phyloP scores from a whole-genome alignment of 1,284 basidiomycete genomes.

The Sporisorium iseilematis-ciliati region DNA sequence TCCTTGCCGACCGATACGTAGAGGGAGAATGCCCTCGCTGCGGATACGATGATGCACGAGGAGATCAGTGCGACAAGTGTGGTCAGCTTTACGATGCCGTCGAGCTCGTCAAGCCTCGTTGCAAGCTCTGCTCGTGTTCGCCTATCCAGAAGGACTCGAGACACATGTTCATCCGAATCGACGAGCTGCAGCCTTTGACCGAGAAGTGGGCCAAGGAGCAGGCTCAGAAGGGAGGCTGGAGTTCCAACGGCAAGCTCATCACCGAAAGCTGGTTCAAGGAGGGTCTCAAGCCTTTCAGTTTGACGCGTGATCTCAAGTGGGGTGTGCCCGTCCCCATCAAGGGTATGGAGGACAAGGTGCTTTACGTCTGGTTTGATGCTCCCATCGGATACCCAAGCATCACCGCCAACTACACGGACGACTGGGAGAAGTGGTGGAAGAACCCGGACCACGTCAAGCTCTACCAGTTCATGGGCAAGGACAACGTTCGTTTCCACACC shows the following conservation, averaged over 20 bases:
- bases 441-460: slow-evolving; percentile 90
- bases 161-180: slow-evolving; percentile 94
- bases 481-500: slow-evolving; percentile 94
- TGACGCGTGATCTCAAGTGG: slow-evolving; percentile 96
- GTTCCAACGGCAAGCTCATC: slow-evolving; percentile 89
- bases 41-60: slow-evolving; percentile 81
- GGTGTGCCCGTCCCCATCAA: slow-evolving; percentile 89
- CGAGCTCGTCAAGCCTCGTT: slow-evolving; percentile 94
- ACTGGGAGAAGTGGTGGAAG: slow-evolving; percentile 99
- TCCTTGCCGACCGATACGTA: slow-evolving; percentile 69
- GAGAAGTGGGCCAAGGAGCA: slow-evolving; percentile 90
- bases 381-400: slow-evolving; percentile 98
- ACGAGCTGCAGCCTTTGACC: slow-evolving; percentile 83
- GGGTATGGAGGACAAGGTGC: slow-evolving; percentile 92
- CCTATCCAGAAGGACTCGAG: slow-evolving; percentile 78
- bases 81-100: slow-evolving; percentile 88
- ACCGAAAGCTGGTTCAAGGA: slow-evolving; percentile 89
- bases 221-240: slow-evolving; percentile 88
- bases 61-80: slow-evolving; percentile 98
- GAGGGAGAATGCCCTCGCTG: slow-evolving; percentile 68
- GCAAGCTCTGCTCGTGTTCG: slow-evolving; percentile 83
- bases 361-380: slow-evolving; percentile 96
- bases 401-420: slow-evolving; percentile 91
- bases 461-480: slow-evolving; percentile 92
- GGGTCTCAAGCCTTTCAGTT: slow-evolving; percentile 87